phyloP scores from a whole-genome alignment of 805 yeast species.

The Saccharomyces mikatae region DNA sequence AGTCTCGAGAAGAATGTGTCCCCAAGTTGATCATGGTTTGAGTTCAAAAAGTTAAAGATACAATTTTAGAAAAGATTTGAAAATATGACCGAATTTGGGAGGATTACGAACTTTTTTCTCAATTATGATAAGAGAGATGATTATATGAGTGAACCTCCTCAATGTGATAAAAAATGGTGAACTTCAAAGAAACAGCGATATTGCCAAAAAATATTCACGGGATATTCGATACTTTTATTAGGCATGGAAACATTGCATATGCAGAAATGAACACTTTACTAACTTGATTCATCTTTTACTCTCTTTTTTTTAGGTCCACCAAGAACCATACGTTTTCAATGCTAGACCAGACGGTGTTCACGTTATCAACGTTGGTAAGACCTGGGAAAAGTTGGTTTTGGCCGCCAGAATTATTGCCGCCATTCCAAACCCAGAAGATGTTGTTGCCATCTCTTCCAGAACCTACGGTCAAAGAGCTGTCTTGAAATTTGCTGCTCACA shows the following conservation, averaged over 20 bases:
- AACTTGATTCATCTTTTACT: neutral
- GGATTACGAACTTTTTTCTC: neutral
- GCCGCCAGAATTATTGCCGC: conserved; percentile 99
- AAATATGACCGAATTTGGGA: neutral
- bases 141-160: neutral
- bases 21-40: neutral
- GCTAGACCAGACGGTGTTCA: conserved; percentile 97
- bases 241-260: neutral
- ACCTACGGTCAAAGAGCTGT: conserved; percentile 99
- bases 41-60: neutral
- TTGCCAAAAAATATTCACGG: neutral
- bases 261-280: conserved; percentile 1
- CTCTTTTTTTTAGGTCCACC: conserved; percentile 59
- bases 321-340: conserved; percentile 87
- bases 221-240: neutral
- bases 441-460: conserved; percentile 97
- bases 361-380: conserved; percentile 90
- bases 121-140: neutral
- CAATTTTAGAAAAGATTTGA: neutral
- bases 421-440: conserved; percentile 96
- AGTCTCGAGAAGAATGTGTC: neutral
- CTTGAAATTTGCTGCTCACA: conserved; percentile 95
- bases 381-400: conserved; percentile 98
- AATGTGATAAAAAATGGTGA: neutral
- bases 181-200: neutral